Conservation (phyloP, 2,329 filamentous ascomycete species). For the Colletotrichum sp. region DNA sequence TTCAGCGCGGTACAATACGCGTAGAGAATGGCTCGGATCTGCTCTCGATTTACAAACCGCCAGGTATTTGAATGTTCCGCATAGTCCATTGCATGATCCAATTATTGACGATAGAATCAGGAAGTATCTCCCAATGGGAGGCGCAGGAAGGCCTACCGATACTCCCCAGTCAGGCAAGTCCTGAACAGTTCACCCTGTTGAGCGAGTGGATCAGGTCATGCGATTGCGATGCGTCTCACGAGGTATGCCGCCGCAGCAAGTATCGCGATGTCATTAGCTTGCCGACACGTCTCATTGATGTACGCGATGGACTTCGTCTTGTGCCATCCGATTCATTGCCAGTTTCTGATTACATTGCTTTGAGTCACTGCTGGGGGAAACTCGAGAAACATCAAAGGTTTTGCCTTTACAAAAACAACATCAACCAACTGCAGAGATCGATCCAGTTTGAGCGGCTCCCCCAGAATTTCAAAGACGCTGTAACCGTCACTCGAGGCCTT, state of each 20-base stretch:
- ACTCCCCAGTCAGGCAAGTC: not conserved
- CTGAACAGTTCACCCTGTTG: not conserved
- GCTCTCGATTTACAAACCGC: not conserved
- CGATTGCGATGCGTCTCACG: not conserved
- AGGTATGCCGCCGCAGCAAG: not conserved
- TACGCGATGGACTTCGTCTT: not conserved
- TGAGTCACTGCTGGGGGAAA: slow-evolving; percentile 28
- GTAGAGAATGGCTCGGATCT: not conserved
- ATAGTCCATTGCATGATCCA: not conserved
- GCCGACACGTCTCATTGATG: slow-evolving; percentile 1
- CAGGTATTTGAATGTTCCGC: not conserved
- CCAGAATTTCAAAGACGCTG: slow-evolving; percentile 20
- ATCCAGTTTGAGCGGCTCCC: slow-evolving; percentile 2
- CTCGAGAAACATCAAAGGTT: not conserved
- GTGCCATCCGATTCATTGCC: not conserved
- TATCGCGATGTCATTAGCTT: not conserved
- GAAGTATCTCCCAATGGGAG: not conserved
- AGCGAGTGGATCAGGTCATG: not conserved
- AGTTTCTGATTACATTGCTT: not conserved
- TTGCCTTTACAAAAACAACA: not conserved
- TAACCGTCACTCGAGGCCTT: slow-evolving; percentile 16
- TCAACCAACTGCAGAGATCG: not conserved
- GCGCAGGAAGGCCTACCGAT: not conserved
- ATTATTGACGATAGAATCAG: not conserved
- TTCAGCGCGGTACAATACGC: not conserved